Evolutionary conservation across 495 filamentous ascomycete genomes (phyloP), one percentile per base, ranked within the genome.

Genomic region (Umbilicaria muhlenbergii): DNA sequence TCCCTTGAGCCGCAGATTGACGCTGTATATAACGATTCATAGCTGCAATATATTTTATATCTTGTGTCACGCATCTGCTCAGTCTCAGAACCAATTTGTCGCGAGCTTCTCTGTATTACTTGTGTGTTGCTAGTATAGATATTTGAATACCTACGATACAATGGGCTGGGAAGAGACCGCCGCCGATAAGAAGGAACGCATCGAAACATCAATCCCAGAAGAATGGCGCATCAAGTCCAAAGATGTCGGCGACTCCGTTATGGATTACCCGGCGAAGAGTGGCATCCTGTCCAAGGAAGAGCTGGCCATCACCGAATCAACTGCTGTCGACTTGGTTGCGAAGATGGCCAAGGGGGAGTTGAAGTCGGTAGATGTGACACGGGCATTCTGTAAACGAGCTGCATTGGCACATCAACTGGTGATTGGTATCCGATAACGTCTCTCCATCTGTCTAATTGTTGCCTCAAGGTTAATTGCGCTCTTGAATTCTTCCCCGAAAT

Each of bases 341-440:
- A 49, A 53, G 14, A 46, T 68, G n/a, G 39, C 44, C 0, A 15
- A 42, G 5, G 33, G 64, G 13, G 53, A 56, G 41, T 61, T 73
- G 43, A 59, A 51, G 11, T 48, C 59, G 11, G 48, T 61, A 0
- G 56, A 57, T 13, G 66, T 71, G 5, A 60, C 61, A 11, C 53
- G 50, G 10, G 65, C 68, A 5, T 71, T 68, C 39, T 58, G 66
- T n/a, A 53, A 59, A n/a, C 48, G 63, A 2, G 67, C 68, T 7
- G 62, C 53, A 0, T 38, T 69, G 16, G 64, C 68, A 11, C 63
- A 68, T 19, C 64, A 65, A 44, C 50, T 71, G 28, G 61, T 64
- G 32, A 36, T 45, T 42, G 6, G 11, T 47, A 57, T 82, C 5
- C 76, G 71, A 3, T 78, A 85, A 41, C 75, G 76, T 31, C 70